Base-by-base conservation (phyloP, 345 rosid species). In the Eutrema yunnanense region DNA sequence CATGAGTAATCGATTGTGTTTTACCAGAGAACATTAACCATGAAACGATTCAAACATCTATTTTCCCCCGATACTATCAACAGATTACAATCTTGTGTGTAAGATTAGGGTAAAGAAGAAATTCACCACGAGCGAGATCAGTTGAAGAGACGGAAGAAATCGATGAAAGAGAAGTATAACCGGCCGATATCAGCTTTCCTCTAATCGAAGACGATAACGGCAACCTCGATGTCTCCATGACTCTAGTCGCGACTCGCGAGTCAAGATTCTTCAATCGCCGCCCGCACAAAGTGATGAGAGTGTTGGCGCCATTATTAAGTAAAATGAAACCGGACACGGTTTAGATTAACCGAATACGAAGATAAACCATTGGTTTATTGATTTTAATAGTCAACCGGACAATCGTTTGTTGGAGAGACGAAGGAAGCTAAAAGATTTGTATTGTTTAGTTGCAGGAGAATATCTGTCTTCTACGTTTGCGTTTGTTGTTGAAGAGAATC, bases 141-240 rank as follows among this genome's bases (percentile, higher is more conserved):
- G 87, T 58, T 4, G 89, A 68, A 43, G 92, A 83, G 65, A 76
- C 76, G 1, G 93, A 84, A 60, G 88, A 80, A 46, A 87, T 83
- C 27, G 84, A 83, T 19, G 90, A 71, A 13, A 86, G 78, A 43
- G 87, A 80, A 79, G 84, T 77, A 73, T 87, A 90, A 64, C 95
- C 90, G 0, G 87, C 86, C 1, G 88, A 78, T 47, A 88, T 78
- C 5, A 90, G 86, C 77, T 90, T 92, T 74, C 90, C 88, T 73
- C 88, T 86, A 59, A 75, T 86, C 52, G 84, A 76, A 11, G 88
- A 87, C 49, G 97, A 87, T n/a, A 87, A 69, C 14, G 90, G 88
- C 29, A 88, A 73, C 62, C 71, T 83, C 80, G 74, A 80, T 30
- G 79, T 75, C 76, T 92, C 96, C 93, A 89, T 91, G 30, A 58